Conservation (phyloP, 2,329 filamentous ascomycete genomes). For the Lasiodiplodia hormozganensis region DNA sequence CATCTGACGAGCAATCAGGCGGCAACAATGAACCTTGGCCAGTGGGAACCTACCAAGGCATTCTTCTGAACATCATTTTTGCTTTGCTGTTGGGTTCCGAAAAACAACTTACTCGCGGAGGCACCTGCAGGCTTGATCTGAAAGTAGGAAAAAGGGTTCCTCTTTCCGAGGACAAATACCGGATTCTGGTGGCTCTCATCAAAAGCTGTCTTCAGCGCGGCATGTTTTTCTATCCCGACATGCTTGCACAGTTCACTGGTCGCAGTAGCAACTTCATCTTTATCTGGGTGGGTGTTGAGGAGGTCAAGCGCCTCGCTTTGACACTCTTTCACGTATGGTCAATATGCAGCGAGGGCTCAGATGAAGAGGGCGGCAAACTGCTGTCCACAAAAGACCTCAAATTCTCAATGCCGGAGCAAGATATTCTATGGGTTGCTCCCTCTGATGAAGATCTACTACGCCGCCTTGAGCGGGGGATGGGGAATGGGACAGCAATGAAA, state of each 20-base stretch:
- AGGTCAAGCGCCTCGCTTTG: neutral
- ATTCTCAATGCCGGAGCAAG: neutral
- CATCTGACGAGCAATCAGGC: neutral
- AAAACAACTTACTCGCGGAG: neutral
- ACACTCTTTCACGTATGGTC: neutral
- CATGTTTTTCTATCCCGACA: neutral
- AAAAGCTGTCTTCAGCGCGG: neutral
- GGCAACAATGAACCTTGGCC: neutral
- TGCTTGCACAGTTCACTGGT: neutral
- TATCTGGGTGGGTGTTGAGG: neutral
- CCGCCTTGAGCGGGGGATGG: neutral
- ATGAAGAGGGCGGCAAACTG: neutral
- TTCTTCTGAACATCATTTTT: neutral
- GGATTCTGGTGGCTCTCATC: neutral
- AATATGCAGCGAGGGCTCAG: neutral
- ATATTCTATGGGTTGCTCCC: neutral
- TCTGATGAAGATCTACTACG: neutral
- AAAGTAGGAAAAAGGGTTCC: neutral
- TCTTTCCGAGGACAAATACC: neutral
- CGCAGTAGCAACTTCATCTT: neutral
- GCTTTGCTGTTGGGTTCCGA: neutral
- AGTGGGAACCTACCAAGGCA: neutral
- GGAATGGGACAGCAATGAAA: neutral
- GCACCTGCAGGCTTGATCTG: neutral
- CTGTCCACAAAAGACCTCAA: neutral